Base-by-base conservation (phyloP, 257 asterid genomes). In the Lithospermum erythrorhizon region DNA sequence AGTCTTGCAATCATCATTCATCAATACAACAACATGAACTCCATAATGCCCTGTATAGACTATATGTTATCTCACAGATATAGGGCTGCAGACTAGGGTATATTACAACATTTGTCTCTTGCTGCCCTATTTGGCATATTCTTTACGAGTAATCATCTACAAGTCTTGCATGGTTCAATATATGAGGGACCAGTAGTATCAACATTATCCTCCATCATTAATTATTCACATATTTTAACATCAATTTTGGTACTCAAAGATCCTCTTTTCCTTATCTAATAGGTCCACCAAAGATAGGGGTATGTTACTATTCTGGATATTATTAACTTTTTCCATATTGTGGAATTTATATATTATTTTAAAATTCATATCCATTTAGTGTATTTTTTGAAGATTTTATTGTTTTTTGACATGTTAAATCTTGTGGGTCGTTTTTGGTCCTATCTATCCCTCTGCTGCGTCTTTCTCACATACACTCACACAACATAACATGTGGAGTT, bases 401-500 rank as follows among this genome's bases (percentile, higher is more conserved):
- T 10, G 45, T 35, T 8, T 41, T 41, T 41, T 0, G 49, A 41
- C 49, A 41, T 41, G 49, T 41, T 41, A 41, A 41, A 41, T 41
- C 49, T 11, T 41, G 18, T 41, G 49, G 49, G 49, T 41, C 4
- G 49, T 13, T 41, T 11, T 41, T 41, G 49, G 59, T 55, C 59
- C 60, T 11, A 22, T 22, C 37, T 56, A 19, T 56, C 37, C n/a
- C 18, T 17, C 15, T 9, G 37, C 11, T 35, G 14, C 9, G 4
- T 56, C 37, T 16, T 30, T 3, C 37, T 53, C 57, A 14, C 37
- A 56, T 19, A 56, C 37, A 13, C 60, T 23, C 60, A 59, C 54
- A 64, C 21, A 57, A 70, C 70, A 70, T 64, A 22, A 65, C 74
- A 64, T 64, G 74, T 70, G 70, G 56, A 69, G 49, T 53, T 64